Evolutionary conservation across 345 rosid species (phyloP), one percentile per base, ranked within the genome.

Genomic region (Eucalyptus regnans): DNA sequence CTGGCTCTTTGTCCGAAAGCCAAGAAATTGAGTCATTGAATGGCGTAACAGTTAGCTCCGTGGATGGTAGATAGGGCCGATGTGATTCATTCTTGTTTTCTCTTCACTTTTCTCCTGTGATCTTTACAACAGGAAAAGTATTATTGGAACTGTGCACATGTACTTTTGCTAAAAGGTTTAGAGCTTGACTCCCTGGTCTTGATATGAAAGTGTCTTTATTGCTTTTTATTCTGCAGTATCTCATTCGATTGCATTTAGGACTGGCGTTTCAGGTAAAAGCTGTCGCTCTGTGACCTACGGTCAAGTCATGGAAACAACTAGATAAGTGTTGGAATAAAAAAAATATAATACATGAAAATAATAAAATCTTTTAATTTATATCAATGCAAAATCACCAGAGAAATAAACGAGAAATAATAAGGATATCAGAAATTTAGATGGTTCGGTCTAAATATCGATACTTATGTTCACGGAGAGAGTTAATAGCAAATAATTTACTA

Each of bases 391-490:
- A 12, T 50, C 0, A 13, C 0, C 1, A 1, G 2, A 50, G 2
- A 50, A 50, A 13, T 0, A 50, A 12, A 50, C 1, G 2, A 50
- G 0, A 50, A 50, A 50, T 12, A 12, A 50, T 50, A 50, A 12
- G 44, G 2, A 50, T 3, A 50, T 2, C 7, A 2, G 1, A 15
- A 48, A 10, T 50, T 50, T 5, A 50, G 1, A 1, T 50, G 6
- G 0, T 50, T 50, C 16, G 0, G 2, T 50, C 0, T 6, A 5
- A 50, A 0, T 51, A 52, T 52, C 3, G 9, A 0, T 52, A 18
- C 0, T 0, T 18, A 52, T 18, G 0, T 52, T 7, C 9, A 52
- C 1, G 1, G 9, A 52, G 0, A 18, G 0, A 52, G 4, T 0
- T 52, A 52, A 0, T 0, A 7, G 0, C 4, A 52, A 52, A 18